phyloP scores from a whole-genome alignment of 2,329 filamentous ascomycete species.

The Amauroascus niger region DNA sequence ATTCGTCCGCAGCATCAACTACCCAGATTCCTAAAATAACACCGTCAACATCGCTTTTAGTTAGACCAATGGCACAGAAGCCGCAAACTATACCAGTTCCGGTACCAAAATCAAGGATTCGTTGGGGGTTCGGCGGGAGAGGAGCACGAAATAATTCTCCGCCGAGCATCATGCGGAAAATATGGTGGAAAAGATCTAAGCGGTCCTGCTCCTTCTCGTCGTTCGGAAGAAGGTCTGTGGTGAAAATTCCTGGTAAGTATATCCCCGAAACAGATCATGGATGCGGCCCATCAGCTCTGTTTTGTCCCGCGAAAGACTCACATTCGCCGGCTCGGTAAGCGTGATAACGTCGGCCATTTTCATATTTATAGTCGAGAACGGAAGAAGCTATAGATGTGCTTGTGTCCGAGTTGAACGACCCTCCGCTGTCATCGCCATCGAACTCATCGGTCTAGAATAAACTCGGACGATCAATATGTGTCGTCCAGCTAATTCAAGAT shows the following conservation, averaged over 20 bases:
- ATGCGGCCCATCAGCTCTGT: background rate
- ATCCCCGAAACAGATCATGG: background rate
- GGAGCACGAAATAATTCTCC: constrained; percentile 33
- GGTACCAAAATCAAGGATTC: constrained; percentile 44
- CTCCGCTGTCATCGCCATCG: background rate
- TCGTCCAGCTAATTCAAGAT: background rate
- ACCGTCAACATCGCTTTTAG: background rate
- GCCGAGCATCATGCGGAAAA: constrained; percentile 40
- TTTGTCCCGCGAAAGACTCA: background rate
- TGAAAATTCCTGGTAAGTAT: background rate
- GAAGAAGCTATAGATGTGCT: constrained; percentile 14
- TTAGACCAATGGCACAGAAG: background rate
- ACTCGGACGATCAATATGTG: background rate
- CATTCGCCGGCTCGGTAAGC: constrained; percentile 14
- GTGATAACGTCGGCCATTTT: constrained; percentile 14
- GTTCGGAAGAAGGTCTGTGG: constrained; percentile 11
- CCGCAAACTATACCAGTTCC: constrained; percentile 24
- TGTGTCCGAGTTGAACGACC: background rate
- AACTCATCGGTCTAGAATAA: background rate
- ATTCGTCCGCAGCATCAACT: constrained; percentile 39
- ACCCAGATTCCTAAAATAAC: constrained; percentile 28
- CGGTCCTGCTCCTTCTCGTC: constrained; percentile 16
- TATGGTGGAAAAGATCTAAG: constrained; percentile 45
- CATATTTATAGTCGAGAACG: constrained; percentile 14
- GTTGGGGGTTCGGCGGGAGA: constrained; percentile 27